Percentiles rank a stretch among this genome's conserved stretches.
These are phyloP conservation scores for Ciborinia camelliae DNA, from an alignment of 2,329 filamentous ascomycete genomes.

Conservation along the genomic window DNA sequence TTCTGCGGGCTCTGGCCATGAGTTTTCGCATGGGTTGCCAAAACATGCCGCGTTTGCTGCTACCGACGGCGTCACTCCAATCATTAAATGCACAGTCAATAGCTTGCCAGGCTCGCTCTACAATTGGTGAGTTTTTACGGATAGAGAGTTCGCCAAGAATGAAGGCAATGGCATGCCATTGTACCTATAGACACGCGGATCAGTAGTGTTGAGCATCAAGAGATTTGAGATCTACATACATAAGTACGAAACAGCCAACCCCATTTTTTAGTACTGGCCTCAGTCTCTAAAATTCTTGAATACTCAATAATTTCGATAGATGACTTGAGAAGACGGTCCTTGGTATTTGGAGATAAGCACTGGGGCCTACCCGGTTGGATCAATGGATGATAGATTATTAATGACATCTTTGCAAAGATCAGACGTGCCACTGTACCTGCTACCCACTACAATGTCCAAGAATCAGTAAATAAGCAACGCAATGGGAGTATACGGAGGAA, in stretches of 20 bases:
- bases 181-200: slow-evolving; percentile 25
- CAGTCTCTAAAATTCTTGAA: slow-evolving; percentile 40
- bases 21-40: slow-evolving; percentile 62
- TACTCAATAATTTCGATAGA: slow-evolving; percentile 44
- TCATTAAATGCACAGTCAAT: slow-evolving; percentile 37
- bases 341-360: slow-evolving; percentile 37
- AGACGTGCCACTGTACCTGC: slow-evolving; percentile 43
- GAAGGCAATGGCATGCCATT: slow-evolving; percentile 47
- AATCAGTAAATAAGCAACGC: background rate
- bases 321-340: slow-evolving; percentile 39
- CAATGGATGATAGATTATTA: slow-evolving; percentile 40
- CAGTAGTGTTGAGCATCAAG: background rate
- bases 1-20: slow-evolving; percentile 55
- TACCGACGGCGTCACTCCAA: slow-evolving; percentile 28
- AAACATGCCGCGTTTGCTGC: slow-evolving; percentile 52
- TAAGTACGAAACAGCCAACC: slow-evolving; percentile 43
- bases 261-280: slow-evolving; percentile 41
- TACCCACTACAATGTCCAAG: slow-evolving; percentile 41
- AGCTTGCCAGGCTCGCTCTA: slow-evolving; percentile 43
- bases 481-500: background rate
- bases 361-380: slow-evolving; percentile 33
- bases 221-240: slow-evolving; percentile 19
- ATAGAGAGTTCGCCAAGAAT: slow-evolving; percentile 42
- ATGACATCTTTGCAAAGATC: slow-evolving; percentile 41
- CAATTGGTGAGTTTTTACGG: slow-evolving; percentile 38